Evolutionary conservation across 768 basidiomycete species (phyloP), one percentile per base, ranked within the genome.

Genomic region (Tephrocybe sp.): DNA sequence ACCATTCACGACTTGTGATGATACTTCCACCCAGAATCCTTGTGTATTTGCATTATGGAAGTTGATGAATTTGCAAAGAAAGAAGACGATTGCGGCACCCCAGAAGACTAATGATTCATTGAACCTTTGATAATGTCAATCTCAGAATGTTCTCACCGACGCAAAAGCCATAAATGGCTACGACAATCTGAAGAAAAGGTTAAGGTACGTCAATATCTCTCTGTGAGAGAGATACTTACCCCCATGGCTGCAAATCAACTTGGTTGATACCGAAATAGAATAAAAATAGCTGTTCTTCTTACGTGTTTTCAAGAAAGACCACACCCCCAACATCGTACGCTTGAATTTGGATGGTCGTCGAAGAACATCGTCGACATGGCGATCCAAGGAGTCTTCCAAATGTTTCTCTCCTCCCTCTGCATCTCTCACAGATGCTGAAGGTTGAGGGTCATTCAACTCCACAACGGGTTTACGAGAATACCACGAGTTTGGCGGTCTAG

Each of bases 251-350:
- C 24, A 31, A 49, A 25, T 34, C 43, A 11, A 37, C n/a, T 27
- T 16, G 9, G 18, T 34, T 5, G 50, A 6, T 9, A 24, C 28
- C 28, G 3, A 51, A 26, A 47, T 24, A 39, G 24, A 25, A 36
- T 8, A 25, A n/a, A 38, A 32, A 40, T 6, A 11, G 73, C 82
- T 40, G 54, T n/a, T n/a, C n/a, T n/a, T n/a, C n/a, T n/a, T 68
- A 86, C 86, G 91, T 46, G 91, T 94, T 69, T 88, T 90, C 50
- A 92, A 65, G 61, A 91, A 94, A 2, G 85, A 77, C 87, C 90
- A 89, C 3, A 92, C 70, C 3, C 91, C 91, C 56, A 74, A 73
- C 58, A 87, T 63, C 0, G 78, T 83, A 15, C 85, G 76, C 48
- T 78, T 74, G 47, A 78, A 66, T 57, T 77, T 81, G 13, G 83